Evolutionary conservation across 2,329 filamentous ascomycete species (phyloP).

Genomic region (Fusarium marasasianum): DNA sequence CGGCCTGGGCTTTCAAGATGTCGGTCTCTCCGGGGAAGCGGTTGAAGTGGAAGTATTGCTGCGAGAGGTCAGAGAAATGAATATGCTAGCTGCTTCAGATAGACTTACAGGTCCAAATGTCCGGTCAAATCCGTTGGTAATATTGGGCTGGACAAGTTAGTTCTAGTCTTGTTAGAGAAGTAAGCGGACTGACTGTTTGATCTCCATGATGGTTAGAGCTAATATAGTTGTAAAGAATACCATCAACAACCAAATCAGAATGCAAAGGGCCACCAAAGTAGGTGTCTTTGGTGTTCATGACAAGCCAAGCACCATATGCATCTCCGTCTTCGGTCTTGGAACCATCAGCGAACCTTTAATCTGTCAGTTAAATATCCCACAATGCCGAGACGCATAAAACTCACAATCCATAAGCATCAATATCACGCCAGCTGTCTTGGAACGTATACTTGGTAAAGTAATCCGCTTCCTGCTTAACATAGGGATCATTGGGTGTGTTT

Average conservation of each 20-base stretch:
- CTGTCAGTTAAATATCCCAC: background rate
- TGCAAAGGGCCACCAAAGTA: conserved; percentile 70
- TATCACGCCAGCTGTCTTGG: conserved; percentile 65
- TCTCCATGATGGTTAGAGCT: conserved; percentile 71
- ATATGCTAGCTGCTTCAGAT: background rate
- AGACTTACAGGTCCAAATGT: conserved; percentile 65
- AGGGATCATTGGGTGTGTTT: conserved; percentile 62
- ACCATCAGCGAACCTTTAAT: conserved; percentile 47
- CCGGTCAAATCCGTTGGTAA: conserved; percentile 70
- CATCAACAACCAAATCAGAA: conserved; percentile 70
- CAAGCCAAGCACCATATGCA: conserved; percentile 69
- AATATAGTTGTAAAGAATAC: conserved; percentile 72
- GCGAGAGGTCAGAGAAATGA: background rate
- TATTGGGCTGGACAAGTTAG: conserved; percentile 58
- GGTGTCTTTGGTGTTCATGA: conserved; percentile 71
- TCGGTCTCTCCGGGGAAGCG: conserved; percentile 56
- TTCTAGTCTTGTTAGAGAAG: background rate
- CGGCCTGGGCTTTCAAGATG: conserved; percentile 59
- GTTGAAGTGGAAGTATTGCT: conserved; percentile 71
- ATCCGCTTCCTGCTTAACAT: conserved; percentile 64
- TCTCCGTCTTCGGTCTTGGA: conserved; percentile 57
- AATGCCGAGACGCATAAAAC: background rate
- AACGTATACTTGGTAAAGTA: conserved; percentile 76
- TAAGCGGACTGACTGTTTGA: conserved; percentile 51
- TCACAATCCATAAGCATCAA: conserved; percentile 63